phyloP scores from a whole-genome alignment of 176 grass and related monocot genomes.

The Cocos nucifera region DNA sequence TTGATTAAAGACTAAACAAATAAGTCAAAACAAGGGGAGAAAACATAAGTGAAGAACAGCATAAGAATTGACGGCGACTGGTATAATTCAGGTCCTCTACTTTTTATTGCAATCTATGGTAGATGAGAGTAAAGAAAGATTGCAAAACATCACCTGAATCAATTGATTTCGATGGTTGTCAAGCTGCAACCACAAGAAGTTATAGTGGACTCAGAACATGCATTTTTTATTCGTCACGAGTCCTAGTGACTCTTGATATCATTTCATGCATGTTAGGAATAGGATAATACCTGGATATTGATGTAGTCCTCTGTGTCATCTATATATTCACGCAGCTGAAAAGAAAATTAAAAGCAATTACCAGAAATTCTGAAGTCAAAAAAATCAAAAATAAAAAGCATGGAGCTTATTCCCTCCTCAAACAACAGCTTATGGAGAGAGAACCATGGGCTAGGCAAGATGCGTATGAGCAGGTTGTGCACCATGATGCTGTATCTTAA shows the following conservation, averaged over 20 bases:
- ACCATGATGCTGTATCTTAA: too few relatives aligned
- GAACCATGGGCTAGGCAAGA: too few relatives aligned
- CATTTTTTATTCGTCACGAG: too few relatives aligned
- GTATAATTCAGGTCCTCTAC: too few relatives aligned
- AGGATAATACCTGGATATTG: constrained; percentile 80
- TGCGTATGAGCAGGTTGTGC: too few relatives aligned
- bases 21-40: not conserved
- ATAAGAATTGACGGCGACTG: not conserved
- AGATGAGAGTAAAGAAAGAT: not conserved
- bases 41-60: not conserved
- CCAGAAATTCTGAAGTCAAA: too few relatives aligned
- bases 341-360: constrained; percentile 17
- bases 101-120: not conserved
- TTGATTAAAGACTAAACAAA: not conserved
- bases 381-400: too few relatives aligned
- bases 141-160: constrained; percentile 65
- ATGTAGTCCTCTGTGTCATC: constrained; percentile 99
- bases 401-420: too few relatives aligned
- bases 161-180: constrained; percentile 99
- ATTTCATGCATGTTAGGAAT: not conserved
- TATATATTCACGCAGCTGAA: constrained; percentile 95
- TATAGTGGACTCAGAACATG: not conserved
- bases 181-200: constrained; percentile 42
- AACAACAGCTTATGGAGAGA: too few relatives aligned
- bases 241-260: too few relatives aligned